Evolutionary conservation across 306 rosid genomes (phyloP), one percentile per base, ranked within the genome.

Genomic region (Casuarina glauca): DNA sequence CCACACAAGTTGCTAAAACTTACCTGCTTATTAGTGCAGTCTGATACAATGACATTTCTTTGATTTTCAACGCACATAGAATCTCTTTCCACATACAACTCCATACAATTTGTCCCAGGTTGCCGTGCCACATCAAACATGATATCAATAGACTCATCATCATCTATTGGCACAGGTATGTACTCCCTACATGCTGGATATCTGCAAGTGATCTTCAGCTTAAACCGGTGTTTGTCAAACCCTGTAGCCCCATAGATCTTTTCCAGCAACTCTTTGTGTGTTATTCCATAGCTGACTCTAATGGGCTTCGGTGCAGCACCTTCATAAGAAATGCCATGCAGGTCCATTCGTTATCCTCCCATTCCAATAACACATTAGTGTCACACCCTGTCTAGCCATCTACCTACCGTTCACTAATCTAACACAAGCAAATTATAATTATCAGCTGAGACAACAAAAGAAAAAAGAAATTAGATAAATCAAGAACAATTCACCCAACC

Each of bases 161-260:
- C 76, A 16, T 78, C 76, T 4, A 78, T 55, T 57, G 81, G 81
- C 45, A 78, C 76, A 55, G 81, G 81, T 69, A 78, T 78, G 70
- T 78, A 78, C 63, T 78, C 81, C 71, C 81, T 70, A 78, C 61
- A 78, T 20, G 81, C 81, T 42, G 81, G 81, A 78, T 78, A 78
- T 60, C 81, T 69, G 71, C 81, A 78, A 7, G 71, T 78, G 58
- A 78, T 78, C 76, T 78, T 78, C 62, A 78, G 54, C 44, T 70
- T 78, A 70, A 32, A 46, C n/a, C 15, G 44, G 44, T 54, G 61
- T 53, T 78, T 78, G 81, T 78, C 60, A 16, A 78, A 78, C 60
- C 81, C 81, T 8, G 76, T 78, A 42, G 70, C 75, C 13, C 75
- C 39, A 57, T 69, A 70, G 9, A 78, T 57, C 75, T 51, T 78